Evolutionary conservation across 495 filamentous ascomycete species (phyloP).

Genomic region (Penicillium longicatenatum): DNA sequence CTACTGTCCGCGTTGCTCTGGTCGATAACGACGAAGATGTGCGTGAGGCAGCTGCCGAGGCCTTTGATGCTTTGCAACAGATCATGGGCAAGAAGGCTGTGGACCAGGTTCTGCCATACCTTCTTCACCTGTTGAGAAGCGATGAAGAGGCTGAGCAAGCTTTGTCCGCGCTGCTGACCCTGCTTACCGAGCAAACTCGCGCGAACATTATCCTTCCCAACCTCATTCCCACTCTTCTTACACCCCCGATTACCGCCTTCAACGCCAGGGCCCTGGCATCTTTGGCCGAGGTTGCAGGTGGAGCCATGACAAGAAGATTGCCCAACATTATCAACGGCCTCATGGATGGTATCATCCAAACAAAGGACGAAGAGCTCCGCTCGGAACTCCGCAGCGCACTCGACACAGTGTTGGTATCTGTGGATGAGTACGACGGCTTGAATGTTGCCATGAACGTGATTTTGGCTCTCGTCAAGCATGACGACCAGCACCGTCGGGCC

Average conservation of each 20-base stretch:
- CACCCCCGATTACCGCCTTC: slow-evolving; percentile 89
- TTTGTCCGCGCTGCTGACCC: slow-evolving; percentile 83
- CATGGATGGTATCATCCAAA: slow-evolving; percentile 85
- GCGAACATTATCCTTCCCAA: slow-evolving; percentile 97
- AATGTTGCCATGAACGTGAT: slow-evolving; percentile 94
- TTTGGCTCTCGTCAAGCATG: slow-evolving; percentile 82
- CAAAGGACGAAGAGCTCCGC: slow-evolving; percentile 73
- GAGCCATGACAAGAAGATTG: slow-evolving; percentile 84
- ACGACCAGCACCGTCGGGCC: slow-evolving; percentile 82
- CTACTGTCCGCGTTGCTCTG: slow-evolving; percentile 88
- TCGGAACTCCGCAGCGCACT: slow-evolving; percentile 77
- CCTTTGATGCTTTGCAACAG: slow-evolving; percentile 91
- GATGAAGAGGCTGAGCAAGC: slow-evolving; percentile 91
- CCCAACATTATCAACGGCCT: slow-evolving; percentile 88
- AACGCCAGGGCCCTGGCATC: slow-evolving; percentile 93
- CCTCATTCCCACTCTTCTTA: slow-evolving; percentile 87
- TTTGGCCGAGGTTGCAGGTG: slow-evolving; percentile 83
- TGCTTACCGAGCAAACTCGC: slow-evolving; percentile 89
- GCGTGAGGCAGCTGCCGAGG: slow-evolving; percentile 92
- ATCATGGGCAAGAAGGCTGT: slow-evolving; percentile 91
- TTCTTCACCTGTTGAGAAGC: slow-evolving; percentile 81
- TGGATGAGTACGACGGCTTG: slow-evolving; percentile 94
- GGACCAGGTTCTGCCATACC: slow-evolving; percentile 90
- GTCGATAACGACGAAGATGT: slow-evolving; percentile 89
- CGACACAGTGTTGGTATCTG: slow-evolving; percentile 83